Evolutionary conservation across 2,329 filamentous ascomycete species (phyloP), one percentile per base, ranked within the genome.

Genomic region (Ceratocystis ficicola): DNA sequence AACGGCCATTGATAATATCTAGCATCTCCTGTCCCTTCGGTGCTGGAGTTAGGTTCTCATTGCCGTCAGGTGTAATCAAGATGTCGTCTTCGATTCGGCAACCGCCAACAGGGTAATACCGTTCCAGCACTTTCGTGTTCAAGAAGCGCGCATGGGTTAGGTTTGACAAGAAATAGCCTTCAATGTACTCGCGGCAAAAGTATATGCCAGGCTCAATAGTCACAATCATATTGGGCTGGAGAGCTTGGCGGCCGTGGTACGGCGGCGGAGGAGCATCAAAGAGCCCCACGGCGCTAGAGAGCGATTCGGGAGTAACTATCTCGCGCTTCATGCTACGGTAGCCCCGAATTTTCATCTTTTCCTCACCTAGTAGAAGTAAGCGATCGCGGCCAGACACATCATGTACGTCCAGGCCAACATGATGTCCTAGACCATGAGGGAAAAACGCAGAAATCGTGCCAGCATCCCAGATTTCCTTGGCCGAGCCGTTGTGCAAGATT

Each of bases 61-160:
- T 85, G 0, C 92, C 91, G 28, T 83, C 78, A 68, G 87, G 80
- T 1, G 88, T 94, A 61, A 97, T 85, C 25, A 94, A 79, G 48
- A 97, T 82, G 73, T 93, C 89, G 72, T 97, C 91, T 77, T 99
- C 94, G 68, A 97, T 95, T 60, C 94, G 83, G 30, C 96, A 90
- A 44, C 94, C 94, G 17, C 93, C 94, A 0, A 97, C 86, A 30
- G 76, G 77, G 78, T 89, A 93, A 74, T 88, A 93, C 69, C 77
- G 78, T 68, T 86, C 83, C 62, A 94, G 75, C 4, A 86, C 80
- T 4, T 79, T 77, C 69, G 77, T 77, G 74, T 92, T 81, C 71
- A 94, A 86, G 70, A 83, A 88, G 67, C 80, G 79, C 48, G 79
- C 77, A 72, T 87, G 84, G 66, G 78, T 76, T 1, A 79, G 76